phyloP scores from a whole-genome alignment of 2,329 filamentous ascomycete genomes.

The Aureobasidium subglaciale region DNA sequence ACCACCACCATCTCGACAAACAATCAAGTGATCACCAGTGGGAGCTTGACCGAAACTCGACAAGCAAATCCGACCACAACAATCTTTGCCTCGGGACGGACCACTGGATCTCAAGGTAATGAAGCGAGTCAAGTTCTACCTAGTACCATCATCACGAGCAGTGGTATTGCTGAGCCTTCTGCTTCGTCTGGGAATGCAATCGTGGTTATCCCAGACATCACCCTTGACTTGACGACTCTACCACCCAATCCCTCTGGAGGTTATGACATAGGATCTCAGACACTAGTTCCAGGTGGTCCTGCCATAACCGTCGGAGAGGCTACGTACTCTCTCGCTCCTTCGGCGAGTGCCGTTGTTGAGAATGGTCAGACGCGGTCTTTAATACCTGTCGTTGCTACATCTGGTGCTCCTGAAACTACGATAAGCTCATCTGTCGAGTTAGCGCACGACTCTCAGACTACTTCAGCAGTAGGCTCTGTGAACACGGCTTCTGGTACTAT shows the following conservation, averaged over 20 bases:
- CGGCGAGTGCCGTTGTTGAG: not conserved
- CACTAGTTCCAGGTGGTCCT: slow-evolving; percentile 15
- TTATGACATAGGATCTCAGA: slow-evolving; percentile 16
- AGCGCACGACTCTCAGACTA: slow-evolving; percentile 8
- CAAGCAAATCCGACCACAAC: not conserved
- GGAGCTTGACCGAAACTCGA: not conserved
- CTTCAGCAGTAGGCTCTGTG: slow-evolving; percentile 13
- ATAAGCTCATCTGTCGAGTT: not conserved
- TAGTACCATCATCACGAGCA: not conserved
- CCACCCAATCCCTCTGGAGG: not conserved
- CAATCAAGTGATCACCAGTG: not conserved
- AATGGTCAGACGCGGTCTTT: not conserved
- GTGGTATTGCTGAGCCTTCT: not conserved
- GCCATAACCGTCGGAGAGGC: slow-evolving; percentile 9
- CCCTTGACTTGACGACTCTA: not conserved
- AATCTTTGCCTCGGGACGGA: not conserved
- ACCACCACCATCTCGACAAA: not conserved
- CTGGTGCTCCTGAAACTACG: not conserved
- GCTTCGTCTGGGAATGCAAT: not conserved
- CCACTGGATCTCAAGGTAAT: not conserved
- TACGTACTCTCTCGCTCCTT: not conserved
- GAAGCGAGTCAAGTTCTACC: not conserved
- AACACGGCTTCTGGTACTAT: slow-evolving; percentile 6
- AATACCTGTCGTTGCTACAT: not conserved
- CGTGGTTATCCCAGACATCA: not conserved